Base-by-base conservation (phyloP, 2,329 filamentous ascomycete species). In the Aspergillus udagawae region DNA sequence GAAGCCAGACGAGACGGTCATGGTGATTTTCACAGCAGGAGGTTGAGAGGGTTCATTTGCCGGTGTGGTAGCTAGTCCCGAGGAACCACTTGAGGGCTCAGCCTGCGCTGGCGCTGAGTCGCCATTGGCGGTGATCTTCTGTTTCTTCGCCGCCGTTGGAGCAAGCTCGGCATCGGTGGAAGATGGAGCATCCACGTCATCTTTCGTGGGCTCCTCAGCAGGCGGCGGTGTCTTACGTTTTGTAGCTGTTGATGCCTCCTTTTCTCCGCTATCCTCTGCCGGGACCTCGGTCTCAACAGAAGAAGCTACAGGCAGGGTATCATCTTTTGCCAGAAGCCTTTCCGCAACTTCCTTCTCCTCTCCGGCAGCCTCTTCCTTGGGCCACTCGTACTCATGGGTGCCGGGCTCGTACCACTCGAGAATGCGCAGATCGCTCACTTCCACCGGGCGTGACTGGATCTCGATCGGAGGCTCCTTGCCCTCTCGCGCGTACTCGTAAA, bases 1-100 rank as follows among this genome's bases (percentile, higher is more conserved):
- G 80, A 97, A 99, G 42, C 94, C 94, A 0, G 92, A 96, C 1
- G 92, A 92, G 52, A 97, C 93, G 0, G 90, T 96, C 85, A 99
- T 91, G 56, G 89, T 87, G 58, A 99, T 85, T 69, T 85, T 88
- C 51, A 85, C 90, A 0, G 93, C 94, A 1, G 93, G 86, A 1
- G 91, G 68, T 38, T 67, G 69, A 12, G 63, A 58, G 17, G 63
- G 56, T 41, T 55, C 53, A 12, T 60, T 58, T n/a, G 44, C 1
- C 2, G 48, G 45, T 8, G 54, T 32, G 38, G 51, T 49, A 14
- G 55, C 9, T 25, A 49, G 44, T 28, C 56, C 55, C 5, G 44
- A 51, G n/a, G 55, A 29, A 5, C 28, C 55, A 21, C 41, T 32
- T 9, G 55, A 56, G 38, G 35, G 48, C 50, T 68, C 66, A 10